Evolutionary conservation across 2,329 filamentous ascomycete genomes (phyloP), one percentile per base, ranked within the genome.

Genomic region (Metarhizium rileyi): DNA sequence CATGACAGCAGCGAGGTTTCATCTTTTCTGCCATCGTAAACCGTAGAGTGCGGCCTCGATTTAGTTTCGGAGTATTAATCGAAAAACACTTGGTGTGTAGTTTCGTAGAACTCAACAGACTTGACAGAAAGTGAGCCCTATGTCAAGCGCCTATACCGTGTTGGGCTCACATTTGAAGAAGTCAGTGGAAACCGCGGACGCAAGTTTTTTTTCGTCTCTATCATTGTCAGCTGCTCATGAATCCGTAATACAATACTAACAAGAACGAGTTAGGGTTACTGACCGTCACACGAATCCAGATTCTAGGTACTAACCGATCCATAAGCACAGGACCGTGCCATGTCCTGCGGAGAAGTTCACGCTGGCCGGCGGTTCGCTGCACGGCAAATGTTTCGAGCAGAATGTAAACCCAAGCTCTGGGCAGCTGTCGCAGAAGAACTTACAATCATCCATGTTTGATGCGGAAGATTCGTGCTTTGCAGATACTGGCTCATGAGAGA

Each of bases 401-500:
- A n/a, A 46, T 76, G 71, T 26, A 75, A 56, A 0, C 71, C 73
- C 3, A 76, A 50, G 0, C 71, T 69, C 46, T 75, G 70, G 0
- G 73, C 73, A 16, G 69, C 73, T 1, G 72, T 63, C 16, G 75
- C 66, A 0, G 71, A 72, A 4, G 70, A 61, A 0, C 72, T 72
- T 0, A 72, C 68, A 4, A 71, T 66, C 59, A 75, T 73, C 73
- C 73, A 76, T 1, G 70, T 74, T 50, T 73, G 68, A 50, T 75
- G 69, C 0, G 70, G 67, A 5, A 67, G 67, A 12, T 72, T 67
- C 0, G 73, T 75, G 43, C 73, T 72, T 41, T 75, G 73, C 0
- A 75, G 57, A 50, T 75, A 76, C 42, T 74, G 72, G 10, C 68
- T 70, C 52, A 72, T 71, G 5, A 76, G 59, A 0, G 5, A 76